phyloP scores from a whole-genome alignment of 2,329 filamentous ascomycete species.

The Alternaria arbusti region DNA sequence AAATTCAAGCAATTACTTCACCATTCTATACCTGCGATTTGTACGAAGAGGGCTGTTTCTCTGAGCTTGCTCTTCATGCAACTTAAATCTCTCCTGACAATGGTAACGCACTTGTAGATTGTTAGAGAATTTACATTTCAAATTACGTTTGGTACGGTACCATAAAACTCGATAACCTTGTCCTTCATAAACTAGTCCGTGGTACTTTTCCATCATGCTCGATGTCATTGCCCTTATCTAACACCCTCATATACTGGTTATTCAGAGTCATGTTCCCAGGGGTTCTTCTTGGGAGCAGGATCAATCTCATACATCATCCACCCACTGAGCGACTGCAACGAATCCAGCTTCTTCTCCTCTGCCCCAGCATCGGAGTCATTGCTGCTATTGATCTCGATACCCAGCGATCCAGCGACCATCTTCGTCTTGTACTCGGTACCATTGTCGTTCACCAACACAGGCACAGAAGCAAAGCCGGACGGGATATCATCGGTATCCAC shows the following conservation, averaged over 20 bases:
- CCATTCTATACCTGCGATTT: not conserved
- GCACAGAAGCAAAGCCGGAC: slow-evolving; percentile 9
- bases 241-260: not conserved
- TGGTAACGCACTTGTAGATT: not conserved
- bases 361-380: not conserved
- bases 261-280: not conserved
- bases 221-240: not conserved
- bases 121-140: not conserved
- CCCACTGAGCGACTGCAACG: slow-evolving; percentile 14
- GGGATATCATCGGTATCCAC: slow-evolving; percentile 12
- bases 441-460: slow-evolving; percentile 19
- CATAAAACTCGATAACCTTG: not conserved
- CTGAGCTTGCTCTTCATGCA: rapidly evolving
- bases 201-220: not conserved
- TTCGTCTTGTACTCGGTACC: slow-evolving; percentile 7
- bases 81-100: not conserved
- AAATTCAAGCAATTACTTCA: slow-evolving; percentile 10
- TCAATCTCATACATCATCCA: slow-evolving; percentile 21
- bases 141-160: not conserved
- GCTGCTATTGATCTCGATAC: slow-evolving; percentile 12
- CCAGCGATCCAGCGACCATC: slow-evolving; percentile 20
- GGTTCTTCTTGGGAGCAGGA: not conserved
- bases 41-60: not conserved
- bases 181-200: not conserved
- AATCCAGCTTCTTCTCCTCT: slow-evolving; percentile 9